phyloP scores from a whole-genome alignment of 1,139 yeast genomes.

The Debaryomyces nepalensis region DNA sequence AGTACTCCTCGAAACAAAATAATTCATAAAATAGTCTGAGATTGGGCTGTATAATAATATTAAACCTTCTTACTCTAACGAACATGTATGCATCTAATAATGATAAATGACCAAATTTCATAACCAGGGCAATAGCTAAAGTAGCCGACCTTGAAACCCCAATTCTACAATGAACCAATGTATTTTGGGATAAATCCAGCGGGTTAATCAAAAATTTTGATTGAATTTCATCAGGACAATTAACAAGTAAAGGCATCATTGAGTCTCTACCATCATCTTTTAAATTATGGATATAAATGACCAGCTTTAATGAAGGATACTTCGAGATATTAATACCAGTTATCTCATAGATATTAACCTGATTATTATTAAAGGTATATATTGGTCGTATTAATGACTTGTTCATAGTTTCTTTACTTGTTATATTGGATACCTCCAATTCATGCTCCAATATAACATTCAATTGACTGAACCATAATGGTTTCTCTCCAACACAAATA shows the following conservation, averaged over 20 bases:
- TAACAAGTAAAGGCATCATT: conserved; percentile 34
- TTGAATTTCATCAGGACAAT: conserved; percentile 38
- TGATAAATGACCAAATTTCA: conserved; percentile 69
- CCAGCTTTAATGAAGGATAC: conserved; percentile 28
- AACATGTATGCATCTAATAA: conserved; percentile 76
- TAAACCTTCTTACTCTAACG: conserved; percentile 82
- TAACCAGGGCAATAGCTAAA: conserved; percentile 86
- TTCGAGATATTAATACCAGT: conserved; percentile 21
- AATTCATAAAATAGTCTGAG: conserved; percentile 84
- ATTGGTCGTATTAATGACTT: too few relatives aligned
- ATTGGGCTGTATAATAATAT: conserved; percentile 91
- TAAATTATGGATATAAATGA: conserved; percentile 40
- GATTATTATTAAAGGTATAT: conserved; percentile 30
- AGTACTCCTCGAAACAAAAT: conserved; percentile 72
- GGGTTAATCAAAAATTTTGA: conserved; percentile 33
- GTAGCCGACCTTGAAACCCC: conserved; percentile 94
- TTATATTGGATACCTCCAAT: conserved; percentile 8
- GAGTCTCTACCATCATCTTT: conserved; percentile 50
- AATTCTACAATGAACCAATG: conserved; percentile 85
- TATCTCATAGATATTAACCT: conserved; percentile 35
- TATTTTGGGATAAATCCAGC: conserved; percentile 38
- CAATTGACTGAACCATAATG: conserved; percentile 36
- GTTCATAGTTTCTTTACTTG: conserved; percentile 18
- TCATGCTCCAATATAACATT: conserved; percentile 27
- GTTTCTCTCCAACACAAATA: conserved; percentile 45